Conservation (phyloP, 2,329 filamentous ascomycete species). For the Paraphoma sp. region DNA sequence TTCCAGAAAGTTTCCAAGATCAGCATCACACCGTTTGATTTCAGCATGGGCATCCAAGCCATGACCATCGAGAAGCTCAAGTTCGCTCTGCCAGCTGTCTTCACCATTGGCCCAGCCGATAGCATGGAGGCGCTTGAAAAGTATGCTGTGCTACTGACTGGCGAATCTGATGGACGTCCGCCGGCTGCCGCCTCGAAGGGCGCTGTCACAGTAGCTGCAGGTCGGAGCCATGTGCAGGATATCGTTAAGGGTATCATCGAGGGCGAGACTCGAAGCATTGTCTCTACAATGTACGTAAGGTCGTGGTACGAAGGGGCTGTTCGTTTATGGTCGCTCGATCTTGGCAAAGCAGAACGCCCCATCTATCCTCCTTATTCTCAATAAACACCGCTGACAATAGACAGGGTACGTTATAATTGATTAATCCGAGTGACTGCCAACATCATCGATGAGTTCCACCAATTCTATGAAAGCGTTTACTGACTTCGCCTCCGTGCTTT, state of each 20-base stretch:
- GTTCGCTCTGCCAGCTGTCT: conserved; percentile 81
- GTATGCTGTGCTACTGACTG: conserved; percentile 81
- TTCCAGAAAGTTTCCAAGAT: conserved; percentile 51
- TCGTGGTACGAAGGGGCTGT: no score
- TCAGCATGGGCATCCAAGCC: conserved; percentile 80
- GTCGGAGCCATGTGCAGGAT: conserved; percentile 74
- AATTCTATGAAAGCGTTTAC: no score
- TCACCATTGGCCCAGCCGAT: conserved; percentile 83
- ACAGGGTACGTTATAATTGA: no score
- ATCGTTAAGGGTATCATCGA: conserved; percentile 92
- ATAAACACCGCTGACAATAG: no score
- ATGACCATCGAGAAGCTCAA: conserved; percentile 92
- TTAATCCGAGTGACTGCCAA: no score
- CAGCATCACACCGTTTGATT: conserved; percentile 78
- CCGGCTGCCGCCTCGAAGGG: conserved; percentile 38
- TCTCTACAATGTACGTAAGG: conserved; percentile 69
- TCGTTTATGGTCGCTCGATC: no score
- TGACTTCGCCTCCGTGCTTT: no score
- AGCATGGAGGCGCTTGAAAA: conserved; percentile 74
- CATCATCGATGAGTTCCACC: no score
- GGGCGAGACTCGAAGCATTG: conserved; percentile 82
- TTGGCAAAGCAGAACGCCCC: no score
- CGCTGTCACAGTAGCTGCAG: conserved; percentile 52
- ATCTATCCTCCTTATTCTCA: no score
- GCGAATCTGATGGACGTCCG: conserved; percentile 58